These are phyloP conservation scores for Boletus reticuloceps DNA, from an alignment of 768 basidiomycete species.

Conservation along the genomic window DNA sequence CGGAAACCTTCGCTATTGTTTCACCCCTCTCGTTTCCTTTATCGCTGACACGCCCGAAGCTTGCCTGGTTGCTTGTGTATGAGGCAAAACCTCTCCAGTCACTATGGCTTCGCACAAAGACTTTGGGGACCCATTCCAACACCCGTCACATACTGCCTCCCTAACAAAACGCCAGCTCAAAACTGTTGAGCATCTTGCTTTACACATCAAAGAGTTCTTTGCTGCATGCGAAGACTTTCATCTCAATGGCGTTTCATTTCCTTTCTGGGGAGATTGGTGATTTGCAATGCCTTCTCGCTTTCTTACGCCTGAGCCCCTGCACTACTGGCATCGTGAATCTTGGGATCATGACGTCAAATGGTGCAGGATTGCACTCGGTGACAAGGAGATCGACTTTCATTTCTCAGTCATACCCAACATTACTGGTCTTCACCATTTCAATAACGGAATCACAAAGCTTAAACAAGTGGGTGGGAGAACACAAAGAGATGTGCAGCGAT, in stretches of 20 bases:
- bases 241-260: not conserved
- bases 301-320: not conserved
- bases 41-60: not conserved
- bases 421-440: conserved; percentile 37
- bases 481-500: conserved; percentile 37
- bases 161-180: not conserved
- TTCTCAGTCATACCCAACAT: conserved; percentile 1
- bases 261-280: not conserved
- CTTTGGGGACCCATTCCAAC: not conserved
- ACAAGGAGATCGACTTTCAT: conserved; percentile 6
- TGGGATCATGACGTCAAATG: not conserved
- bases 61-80: not conserved
- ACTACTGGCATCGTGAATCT: not conserved
- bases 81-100: not conserved
- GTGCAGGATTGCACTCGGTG: not conserved
- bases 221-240: not conserved
- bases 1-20: not conserved
- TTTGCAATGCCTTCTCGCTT: not conserved
- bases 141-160: not conserved
- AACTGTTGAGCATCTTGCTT: too few species aligned
- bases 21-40: not conserved
- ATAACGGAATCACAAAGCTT: conserved; percentile 37
- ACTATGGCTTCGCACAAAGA: not conserved
- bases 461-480: conserved; percentile 42
- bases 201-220: not conserved